phyloP scores from a whole-genome alignment of 2,329 filamentous ascomycete species.

The Aspergillus phoenicis region DNA sequence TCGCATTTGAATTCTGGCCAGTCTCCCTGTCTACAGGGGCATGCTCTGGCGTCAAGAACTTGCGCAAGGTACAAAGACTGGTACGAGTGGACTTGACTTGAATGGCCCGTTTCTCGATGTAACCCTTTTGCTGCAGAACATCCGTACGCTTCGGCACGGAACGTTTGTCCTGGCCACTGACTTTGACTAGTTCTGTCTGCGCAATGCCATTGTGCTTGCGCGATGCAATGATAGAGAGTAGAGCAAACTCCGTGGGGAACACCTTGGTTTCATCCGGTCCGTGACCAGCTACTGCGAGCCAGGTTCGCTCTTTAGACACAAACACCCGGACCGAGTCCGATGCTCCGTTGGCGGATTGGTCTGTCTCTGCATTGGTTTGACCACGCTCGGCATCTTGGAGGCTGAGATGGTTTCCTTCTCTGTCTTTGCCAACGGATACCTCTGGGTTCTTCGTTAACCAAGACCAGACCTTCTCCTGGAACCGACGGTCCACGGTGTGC shows the following conservation, averaged over 20 bases:
- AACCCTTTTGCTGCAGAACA: constrained; percentile 58
- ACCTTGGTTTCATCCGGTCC: constrained; percentile 58
- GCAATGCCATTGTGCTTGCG: constrained; percentile 57
- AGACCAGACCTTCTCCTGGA: constrained; percentile 59
- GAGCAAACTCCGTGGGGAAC: constrained; percentile 56
- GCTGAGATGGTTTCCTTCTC: constrained; percentile 44
- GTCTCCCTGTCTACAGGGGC: constrained; percentile 13
- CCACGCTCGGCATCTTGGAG: constrained; percentile 44
- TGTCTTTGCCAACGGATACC: constrained; percentile 52
- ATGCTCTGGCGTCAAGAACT: constrained; percentile 42
- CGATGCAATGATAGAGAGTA: constrained; percentile 62
- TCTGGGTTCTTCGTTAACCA: constrained; percentile 61
- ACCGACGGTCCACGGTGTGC: constrained; percentile 50
- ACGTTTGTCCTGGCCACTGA: constrained; percentile 65
- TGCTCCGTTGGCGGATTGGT: not conserved
- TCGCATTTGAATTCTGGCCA: constrained; percentile 16
- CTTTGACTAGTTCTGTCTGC: constrained; percentile 57
- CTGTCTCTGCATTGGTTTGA: constrained; percentile 6
- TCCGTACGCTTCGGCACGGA: constrained; percentile 66
- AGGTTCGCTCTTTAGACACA: constrained; percentile 59
- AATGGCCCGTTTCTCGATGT: constrained; percentile 60
- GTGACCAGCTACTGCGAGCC: constrained; percentile 64
- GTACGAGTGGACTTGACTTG: constrained; percentile 55
- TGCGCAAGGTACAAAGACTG: constrained; percentile 58
- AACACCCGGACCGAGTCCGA: constrained; percentile 42